A percentile compares a stretch with the other conserved stretches of the same genome.
Evolutionary conservation across 2,329 filamentous ascomycete species (phyloP).

Genomic region (Gaeumannomyces tritici): DNA sequence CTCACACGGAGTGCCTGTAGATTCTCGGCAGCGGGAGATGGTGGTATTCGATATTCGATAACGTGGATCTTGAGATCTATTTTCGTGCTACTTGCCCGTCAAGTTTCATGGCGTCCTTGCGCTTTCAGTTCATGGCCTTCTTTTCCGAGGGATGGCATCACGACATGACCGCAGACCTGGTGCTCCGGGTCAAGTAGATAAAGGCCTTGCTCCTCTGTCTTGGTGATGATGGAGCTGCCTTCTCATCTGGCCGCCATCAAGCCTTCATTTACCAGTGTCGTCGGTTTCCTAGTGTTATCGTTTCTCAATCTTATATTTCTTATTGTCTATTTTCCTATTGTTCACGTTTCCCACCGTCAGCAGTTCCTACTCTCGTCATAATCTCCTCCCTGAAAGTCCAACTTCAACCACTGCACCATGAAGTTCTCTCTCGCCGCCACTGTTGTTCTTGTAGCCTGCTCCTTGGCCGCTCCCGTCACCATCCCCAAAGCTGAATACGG

Average conservation of each 20-base stretch:
- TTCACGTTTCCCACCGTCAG: background rate
- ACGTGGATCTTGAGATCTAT: background rate
- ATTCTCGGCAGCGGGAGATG: background rate
- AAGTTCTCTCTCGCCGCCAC: background rate
- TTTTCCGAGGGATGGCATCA: background rate
- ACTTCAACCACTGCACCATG: background rate
- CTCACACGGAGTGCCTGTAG: background rate
- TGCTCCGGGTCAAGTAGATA: background rate
- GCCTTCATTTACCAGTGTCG: background rate
- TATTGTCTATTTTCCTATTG: background rate
- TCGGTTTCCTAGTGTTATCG: background rate
- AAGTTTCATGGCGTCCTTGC: background rate
- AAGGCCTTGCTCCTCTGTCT: background rate
- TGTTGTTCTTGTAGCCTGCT: background rate
- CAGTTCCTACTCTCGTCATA: background rate
- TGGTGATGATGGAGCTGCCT: background rate
- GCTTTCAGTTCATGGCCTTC: background rate
- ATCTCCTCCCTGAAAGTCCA: background rate
- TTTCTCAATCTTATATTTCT: background rate
- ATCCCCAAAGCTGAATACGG: no score
- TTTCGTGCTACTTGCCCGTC: background rate
- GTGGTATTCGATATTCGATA: no score
- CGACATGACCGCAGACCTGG: background rate
- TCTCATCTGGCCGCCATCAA: background rate
- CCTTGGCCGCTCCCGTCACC: background rate